phyloP scores from a whole-genome alignment of 345 rosid genomes.

The Gynandropsis gynandra region DNA sequence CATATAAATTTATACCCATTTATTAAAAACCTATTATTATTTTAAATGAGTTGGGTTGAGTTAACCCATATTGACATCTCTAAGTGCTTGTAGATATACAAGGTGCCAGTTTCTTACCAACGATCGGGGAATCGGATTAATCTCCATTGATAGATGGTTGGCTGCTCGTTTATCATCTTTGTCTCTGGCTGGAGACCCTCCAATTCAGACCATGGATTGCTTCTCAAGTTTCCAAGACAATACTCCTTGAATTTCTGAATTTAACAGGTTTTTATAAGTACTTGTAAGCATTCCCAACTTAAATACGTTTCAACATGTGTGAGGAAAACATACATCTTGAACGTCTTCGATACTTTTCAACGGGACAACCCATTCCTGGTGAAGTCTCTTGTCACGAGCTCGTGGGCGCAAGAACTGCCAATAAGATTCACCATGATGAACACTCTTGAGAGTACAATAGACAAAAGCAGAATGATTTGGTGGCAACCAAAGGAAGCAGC shows the following conservation, averaged over 20 bases:
- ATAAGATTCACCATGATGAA: constrained; percentile 9
- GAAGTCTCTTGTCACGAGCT: constrained; percentile 86
- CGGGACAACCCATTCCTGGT: constrained; percentile 75
- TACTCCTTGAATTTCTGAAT: constrained; percentile 72
- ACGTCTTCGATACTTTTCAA: constrained; percentile 68
- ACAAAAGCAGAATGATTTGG: no score
- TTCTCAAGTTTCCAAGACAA: constrained; percentile 76
- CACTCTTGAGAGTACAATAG: no score
- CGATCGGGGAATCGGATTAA: constrained; percentile 67
- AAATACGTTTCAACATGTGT: constrained; percentile 4
- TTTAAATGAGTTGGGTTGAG: no score
- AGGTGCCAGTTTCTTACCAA: constrained; percentile 43
- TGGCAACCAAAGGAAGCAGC: no score
- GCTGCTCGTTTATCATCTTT: constrained; percentile 83
- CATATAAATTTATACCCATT: no score
- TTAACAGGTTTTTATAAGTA: constrained; percentile 14
- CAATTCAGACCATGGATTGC: constrained; percentile 94
- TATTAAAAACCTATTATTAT: no score
- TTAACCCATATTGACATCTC: no score
- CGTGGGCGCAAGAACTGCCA: constrained; percentile 71
- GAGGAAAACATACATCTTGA: constrained; percentile 47
- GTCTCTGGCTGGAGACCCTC: constrained; percentile 96
- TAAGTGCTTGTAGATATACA: not conserved
- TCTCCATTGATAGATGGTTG: constrained; percentile 93
- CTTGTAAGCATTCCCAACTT: constrained; percentile 9